Evolutionary conservation across 805 yeast genomes (phyloP), one percentile per base, ranked within the genome.

Genomic region (Candida xiaguanensis): DNA sequence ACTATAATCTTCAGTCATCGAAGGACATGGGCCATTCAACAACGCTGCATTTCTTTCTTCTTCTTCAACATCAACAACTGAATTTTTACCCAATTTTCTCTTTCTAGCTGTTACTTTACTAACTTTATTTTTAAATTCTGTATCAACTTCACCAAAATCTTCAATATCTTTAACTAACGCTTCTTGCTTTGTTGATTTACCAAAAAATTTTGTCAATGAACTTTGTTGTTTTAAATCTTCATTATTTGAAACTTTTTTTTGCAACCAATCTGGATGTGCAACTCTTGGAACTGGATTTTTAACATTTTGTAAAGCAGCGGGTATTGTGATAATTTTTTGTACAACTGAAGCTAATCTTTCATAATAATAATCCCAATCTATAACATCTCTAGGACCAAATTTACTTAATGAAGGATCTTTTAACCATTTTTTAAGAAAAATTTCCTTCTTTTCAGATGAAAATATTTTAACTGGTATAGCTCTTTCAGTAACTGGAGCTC

Each of bases 391-490:
- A 3, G 96, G 95, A 59, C 91, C 97, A 55, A 87, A 87, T 35
- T 80, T 78, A 3, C 79, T 85, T 31, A 91, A 58, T 0, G 85
- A 70, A 0, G 85, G 79, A 50, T 91, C 95, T 41, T 78, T 72
- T 27, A 90, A 69, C 99, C 99, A 93, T 52, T 86, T 80, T 51
- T 90, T 76, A 54, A 93, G 62, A 53, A 77, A 93, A 31, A 74
- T 75, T 43, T 81, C 74, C 57, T 88, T 89, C 38, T 84, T 82
- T 22, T 89, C 96, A 0, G 97, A 82, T 0, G 96, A 84, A 56
- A 93, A 95, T 14, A 93, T 89, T 0, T 96, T 93, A 5, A 95
- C 95, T 0, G 99, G 99, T 32, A 93, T 74, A 0, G 99, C 99
- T 48, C 99, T 74, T 54, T 91, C 98, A 0, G 99, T 88, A 22